Conservation (phyloP, 352 stramenopile genomes). For the Aphanomyces stellatus region DNA sequence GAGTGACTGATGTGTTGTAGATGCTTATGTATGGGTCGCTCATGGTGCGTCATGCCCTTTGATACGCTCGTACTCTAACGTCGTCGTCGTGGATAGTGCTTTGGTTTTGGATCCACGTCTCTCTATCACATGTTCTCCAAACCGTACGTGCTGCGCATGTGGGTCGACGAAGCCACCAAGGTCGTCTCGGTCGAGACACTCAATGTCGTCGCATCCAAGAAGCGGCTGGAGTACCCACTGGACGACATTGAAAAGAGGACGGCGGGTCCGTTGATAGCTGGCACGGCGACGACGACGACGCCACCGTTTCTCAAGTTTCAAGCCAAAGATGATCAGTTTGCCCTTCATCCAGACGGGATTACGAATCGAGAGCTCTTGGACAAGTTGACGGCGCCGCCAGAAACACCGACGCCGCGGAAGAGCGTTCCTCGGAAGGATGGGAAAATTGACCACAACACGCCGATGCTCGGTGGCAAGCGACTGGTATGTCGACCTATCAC, state of each 20-base stretch:
- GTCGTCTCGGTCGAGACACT: not conserved
- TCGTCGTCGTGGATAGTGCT: not conserved
- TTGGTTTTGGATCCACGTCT: not conserved
- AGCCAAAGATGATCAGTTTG: not conserved
- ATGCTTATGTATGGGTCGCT: not conserved
- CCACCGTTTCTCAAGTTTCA: not conserved
- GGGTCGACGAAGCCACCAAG: too few species aligned
- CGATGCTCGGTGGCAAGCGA: slow-evolving; percentile 14
- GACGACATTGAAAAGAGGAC: too few species aligned
- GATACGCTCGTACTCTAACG: too few species aligned
- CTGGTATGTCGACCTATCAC: not conserved
- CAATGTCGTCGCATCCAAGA: too few species aligned
- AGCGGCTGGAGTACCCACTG: too few species aligned
- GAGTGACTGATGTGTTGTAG: not conserved
- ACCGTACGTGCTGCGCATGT: not conserved
- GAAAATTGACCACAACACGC: not conserved
- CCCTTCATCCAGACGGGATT: too few species aligned
- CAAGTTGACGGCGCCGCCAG: not conserved
- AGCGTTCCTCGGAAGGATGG: not conserved
- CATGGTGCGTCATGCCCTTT: not conserved
- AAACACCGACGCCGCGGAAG: not conserved
- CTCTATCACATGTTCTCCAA: not conserved
- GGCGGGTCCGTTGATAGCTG: too few species aligned
- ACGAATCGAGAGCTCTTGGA: not conserved
- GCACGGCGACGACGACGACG: too few species aligned